These are phyloP conservation scores for Biscogniauxia marginata DNA, from an alignment of 2,329 filamentous ascomycete genomes.

Conservation along the genomic window DNA sequence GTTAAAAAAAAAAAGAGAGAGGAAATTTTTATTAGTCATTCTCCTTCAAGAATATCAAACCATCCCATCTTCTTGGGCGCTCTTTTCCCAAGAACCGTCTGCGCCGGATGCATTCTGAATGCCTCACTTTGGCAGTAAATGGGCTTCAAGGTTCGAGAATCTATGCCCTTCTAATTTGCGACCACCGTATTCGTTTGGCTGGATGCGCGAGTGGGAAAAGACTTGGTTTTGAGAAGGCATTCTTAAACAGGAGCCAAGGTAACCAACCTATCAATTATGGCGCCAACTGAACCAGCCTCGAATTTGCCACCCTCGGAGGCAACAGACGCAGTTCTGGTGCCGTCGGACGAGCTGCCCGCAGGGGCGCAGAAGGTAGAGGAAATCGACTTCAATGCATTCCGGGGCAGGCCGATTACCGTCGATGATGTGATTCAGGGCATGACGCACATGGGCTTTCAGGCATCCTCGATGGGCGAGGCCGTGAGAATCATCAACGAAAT, in stretches of 20 bases:
- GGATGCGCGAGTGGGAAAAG: background rate
- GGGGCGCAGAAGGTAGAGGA: slow-evolving; percentile 81
- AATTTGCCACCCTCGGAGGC: slow-evolving; percentile 58
- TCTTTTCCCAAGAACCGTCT: background rate
- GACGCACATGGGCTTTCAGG: slow-evolving; percentile 83
- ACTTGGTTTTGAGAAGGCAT: slow-evolving; percentile 1
- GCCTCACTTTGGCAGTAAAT: too few species aligned
- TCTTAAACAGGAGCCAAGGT: background rate
- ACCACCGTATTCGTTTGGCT: background rate
- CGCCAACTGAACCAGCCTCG: slow-evolving; percentile 18
- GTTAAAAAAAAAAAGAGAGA: background rate
- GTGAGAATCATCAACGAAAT: slow-evolving; percentile 93
- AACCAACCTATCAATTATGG: slow-evolving; percentile 20
- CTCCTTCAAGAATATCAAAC: background rate
- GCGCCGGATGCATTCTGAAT: too few species aligned
- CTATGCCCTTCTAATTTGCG: too few species aligned
- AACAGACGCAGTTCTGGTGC: slow-evolving; percentile 79
- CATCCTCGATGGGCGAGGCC: slow-evolving; percentile 71
- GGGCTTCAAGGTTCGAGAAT: too few species aligned
- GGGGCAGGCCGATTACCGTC: slow-evolving; percentile 73
- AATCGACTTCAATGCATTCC: slow-evolving; percentile 85
- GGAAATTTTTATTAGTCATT: background rate
- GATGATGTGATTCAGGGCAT: slow-evolving; percentile 81
- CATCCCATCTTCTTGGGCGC: background rate
- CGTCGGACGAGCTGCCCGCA: slow-evolving; percentile 77